Conservation (phyloP, 345 rosid genomes). For the Eucalyptus paniculata region DNA sequence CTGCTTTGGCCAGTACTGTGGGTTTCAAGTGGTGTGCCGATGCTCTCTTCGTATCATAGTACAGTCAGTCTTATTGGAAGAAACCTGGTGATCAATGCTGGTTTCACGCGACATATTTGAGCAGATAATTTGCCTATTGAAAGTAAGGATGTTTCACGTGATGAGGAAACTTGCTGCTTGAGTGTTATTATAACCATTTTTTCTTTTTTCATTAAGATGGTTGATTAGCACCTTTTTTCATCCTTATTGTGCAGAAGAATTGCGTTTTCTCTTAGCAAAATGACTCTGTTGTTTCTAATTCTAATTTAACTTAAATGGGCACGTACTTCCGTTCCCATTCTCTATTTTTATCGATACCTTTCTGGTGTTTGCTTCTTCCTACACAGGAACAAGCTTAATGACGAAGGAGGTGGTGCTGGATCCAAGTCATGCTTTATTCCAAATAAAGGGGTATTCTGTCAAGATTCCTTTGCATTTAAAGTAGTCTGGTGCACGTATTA, state of each 20-base stretch:
- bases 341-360: background rate
- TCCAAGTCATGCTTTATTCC: background rate
- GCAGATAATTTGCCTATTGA: background rate
- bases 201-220: background rate
- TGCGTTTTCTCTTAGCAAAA: background rate
- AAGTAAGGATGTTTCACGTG: background rate
- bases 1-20: background rate
- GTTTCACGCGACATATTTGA: background rate
- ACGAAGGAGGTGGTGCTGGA: background rate
- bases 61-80: background rate
- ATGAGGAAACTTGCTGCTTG: background rate
- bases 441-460: background rate
- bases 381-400: slow-evolving; percentile 10
- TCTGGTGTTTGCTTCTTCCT: background rate
- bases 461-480: background rate
- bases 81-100: background rate
- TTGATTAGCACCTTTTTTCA: background rate
- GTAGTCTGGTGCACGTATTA: background rate
- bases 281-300: background rate
- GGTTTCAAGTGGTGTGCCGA: background rate
- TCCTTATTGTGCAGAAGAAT: background rate
- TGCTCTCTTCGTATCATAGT: background rate
- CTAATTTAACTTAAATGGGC: background rate
- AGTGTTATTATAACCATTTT: background rate
- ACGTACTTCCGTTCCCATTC: background rate